These are phyloP conservation scores for Coemansia sp. DNA, from an alignment of 192 early-diverging fungal species.

Conservation along the genomic window DNA sequence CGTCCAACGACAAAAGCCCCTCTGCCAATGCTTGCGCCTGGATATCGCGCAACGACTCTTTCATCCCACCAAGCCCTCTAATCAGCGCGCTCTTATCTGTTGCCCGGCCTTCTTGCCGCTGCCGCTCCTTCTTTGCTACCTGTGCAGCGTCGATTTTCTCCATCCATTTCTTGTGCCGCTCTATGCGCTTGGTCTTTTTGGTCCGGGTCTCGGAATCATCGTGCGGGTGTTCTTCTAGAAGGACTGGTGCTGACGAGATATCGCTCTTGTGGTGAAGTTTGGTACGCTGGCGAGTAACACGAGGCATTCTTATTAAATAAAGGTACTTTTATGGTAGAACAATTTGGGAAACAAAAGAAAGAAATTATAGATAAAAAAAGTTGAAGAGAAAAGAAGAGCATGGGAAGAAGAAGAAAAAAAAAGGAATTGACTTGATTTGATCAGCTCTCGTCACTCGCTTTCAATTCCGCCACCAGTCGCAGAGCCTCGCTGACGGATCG, in stretches of 20 bases:
- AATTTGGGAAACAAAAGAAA: background rate
- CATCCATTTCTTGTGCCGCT: slow-evolving; percentile 63
- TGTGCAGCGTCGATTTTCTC: slow-evolving; percentile 61
- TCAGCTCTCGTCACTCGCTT: slow-evolving; percentile 73
- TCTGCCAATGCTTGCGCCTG: slow-evolving; percentile 21
- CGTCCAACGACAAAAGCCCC: slow-evolving; percentile 18
- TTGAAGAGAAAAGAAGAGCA: background rate
- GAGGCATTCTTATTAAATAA: background rate
- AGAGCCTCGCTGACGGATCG: slow-evolving; percentile 74
- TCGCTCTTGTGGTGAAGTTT: slow-evolving; percentile 1
- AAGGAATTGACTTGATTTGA: background rate
- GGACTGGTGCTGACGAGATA: slow-evolving; percentile 3
- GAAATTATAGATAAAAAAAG: background rate
- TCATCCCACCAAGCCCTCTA: slow-evolving; percentile 55
- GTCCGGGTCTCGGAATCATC: slow-evolving; percentile 3
- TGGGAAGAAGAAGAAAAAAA: background rate
- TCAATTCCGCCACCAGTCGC: slow-evolving; percentile 80
- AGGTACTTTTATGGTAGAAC: background rate
- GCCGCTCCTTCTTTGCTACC: slow-evolving; percentile 52
- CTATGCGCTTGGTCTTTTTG: slow-evolving; percentile 59
- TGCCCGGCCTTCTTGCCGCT: slow-evolving; percentile 39
- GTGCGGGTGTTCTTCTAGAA: background rate
- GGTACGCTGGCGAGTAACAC: background rate
- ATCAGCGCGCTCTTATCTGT: slow-evolving; percentile 54
- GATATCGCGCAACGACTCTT: slow-evolving; percentile 36